Conservation (phyloP, 768 basidiomycete genomes). For the Suillus brevipes region DNA sequence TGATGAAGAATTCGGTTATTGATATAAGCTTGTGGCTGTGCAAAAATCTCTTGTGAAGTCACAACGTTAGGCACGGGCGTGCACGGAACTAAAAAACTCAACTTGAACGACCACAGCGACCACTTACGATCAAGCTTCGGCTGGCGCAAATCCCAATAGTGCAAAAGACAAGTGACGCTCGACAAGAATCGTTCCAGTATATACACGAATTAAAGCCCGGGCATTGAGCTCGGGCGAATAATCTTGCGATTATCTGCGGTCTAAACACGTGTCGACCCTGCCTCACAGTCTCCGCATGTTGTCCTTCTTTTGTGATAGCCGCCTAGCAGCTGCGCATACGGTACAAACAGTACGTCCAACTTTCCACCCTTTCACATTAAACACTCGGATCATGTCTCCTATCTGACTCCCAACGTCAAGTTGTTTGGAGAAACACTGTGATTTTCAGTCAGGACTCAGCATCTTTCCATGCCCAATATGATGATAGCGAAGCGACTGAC, state of each 20-base stretch:
- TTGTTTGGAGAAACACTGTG: not conserved
- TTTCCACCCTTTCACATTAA: not conserved
- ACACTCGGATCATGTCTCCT: not conserved
- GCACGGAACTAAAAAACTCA: not conserved
- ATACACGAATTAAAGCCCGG: not conserved
- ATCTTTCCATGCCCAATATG: not conserved
- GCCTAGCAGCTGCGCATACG: not conserved
- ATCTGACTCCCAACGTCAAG: not conserved
- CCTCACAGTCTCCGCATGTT: not conserved
- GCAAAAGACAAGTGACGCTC: not conserved
- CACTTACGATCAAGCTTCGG: not conserved
- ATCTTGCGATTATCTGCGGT: not conserved
- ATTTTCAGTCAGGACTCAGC: not conserved
- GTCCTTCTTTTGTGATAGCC: not conserved
- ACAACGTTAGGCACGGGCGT: not conserved
- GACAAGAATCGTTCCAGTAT: not conserved
- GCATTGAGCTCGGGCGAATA: not conserved
- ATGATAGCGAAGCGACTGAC: not conserved
- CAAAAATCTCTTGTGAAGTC: not conserved
- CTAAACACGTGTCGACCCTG: not conserved
- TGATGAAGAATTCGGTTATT: not conserved
- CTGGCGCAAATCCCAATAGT: not conserved
- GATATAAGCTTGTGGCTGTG: conserved; percentile 4
- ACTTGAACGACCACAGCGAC: not conserved
- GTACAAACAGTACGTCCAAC: not conserved